A percentile compares a stretch with the other conserved stretches of the same genome.
phyloP scores from a whole-genome alignment of 139 green algal genomes.

The Bryopsis sp. region DNA sequence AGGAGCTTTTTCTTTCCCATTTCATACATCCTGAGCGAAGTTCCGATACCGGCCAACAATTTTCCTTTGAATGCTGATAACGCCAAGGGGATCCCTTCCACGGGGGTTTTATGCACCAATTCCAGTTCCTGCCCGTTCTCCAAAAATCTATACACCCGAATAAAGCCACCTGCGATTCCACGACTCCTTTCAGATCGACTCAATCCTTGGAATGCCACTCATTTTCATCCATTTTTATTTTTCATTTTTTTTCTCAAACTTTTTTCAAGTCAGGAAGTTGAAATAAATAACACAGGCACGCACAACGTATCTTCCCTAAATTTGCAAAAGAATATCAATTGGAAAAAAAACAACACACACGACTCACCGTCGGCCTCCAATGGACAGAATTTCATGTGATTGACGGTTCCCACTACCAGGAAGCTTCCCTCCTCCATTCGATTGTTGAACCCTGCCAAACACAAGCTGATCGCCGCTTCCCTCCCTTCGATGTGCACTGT shows the following conservation, averaged over 20 bases:
- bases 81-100: slow-evolving; percentile 68
- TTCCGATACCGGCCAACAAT: slow-evolving; percentile 82
- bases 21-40: slow-evolving; percentile 83
- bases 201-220: neutral
- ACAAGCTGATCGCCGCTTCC: slow-evolving; percentile 71
- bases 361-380: slow-evolving; percentile 45
- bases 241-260: no score
- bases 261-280: no score
- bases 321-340: no score
- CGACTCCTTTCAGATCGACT: neutral
- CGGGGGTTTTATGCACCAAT: slow-evolving; percentile 84
- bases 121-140: slow-evolving; percentile 55
- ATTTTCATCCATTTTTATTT: neutral
- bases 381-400: slow-evolving; percentile 77
- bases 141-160: slow-evolving; percentile 30
- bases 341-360: no score
- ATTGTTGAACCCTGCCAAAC: slow-evolving; percentile 54
- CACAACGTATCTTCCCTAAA: no score
- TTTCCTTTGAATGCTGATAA: slow-evolving; percentile 78
- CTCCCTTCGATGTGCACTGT: slow-evolving; percentile 74
- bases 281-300: no score
- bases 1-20: slow-evolving; percentile 95
- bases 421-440: slow-evolving; percentile 29
- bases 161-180: neutral
- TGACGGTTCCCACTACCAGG: slow-evolving; percentile 74